phyloP scores from a whole-genome alignment of 2,329 filamentous ascomycete genomes.

The Alternaria metachromatica region DNA sequence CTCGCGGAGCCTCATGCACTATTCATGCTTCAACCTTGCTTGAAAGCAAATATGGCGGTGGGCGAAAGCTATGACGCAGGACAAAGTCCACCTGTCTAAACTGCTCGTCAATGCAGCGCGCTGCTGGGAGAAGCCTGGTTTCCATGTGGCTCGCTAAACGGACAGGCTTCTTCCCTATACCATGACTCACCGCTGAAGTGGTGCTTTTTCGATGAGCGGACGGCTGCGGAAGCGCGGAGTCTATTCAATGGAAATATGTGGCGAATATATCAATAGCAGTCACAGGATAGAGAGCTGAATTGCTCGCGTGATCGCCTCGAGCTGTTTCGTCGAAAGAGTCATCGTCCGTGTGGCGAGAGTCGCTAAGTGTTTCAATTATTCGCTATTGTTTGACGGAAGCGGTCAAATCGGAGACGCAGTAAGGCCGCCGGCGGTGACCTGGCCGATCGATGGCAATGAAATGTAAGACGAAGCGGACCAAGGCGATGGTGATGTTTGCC shows the following conservation, averaged over 20 bases:
- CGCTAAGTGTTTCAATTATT: constrained; percentile 8
- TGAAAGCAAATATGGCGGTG: constrained; percentile 17
- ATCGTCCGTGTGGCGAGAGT: constrained; percentile 3
- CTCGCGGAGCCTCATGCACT: constrained; percentile 16
- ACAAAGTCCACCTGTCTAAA: constrained; percentile 23
- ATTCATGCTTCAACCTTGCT: constrained; percentile 22
- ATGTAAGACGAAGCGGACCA: constrained; percentile 11
- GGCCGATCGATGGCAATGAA: constrained; percentile 12
- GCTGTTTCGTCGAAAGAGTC: not conserved
- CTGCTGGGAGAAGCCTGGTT: constrained; percentile 24
- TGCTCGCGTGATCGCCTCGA: constrained; percentile 6
- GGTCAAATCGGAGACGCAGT: constrained; percentile 11
- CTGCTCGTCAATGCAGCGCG: constrained; percentile 25
- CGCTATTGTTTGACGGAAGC: constrained; percentile 1
- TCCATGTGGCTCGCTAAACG: constrained; percentile 23
- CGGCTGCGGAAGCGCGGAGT: constrained; percentile 1
- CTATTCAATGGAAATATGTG: not conserved
- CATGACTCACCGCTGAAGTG: constrained; percentile 28
- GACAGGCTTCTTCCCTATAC: constrained; percentile 20
- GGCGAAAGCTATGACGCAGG: constrained; percentile 28
- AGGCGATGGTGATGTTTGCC: constrained; percentile 10
- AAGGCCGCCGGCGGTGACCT: constrained; percentile 15
- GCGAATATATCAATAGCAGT: not conserved
- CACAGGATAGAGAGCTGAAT: constrained; percentile 5
- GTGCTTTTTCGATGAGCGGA: constrained; percentile 3